These are phyloP conservation scores for Pleurotus pulmonarius DNA, from an alignment of 768 basidiomycete species.

Conservation along the genomic window DNA sequence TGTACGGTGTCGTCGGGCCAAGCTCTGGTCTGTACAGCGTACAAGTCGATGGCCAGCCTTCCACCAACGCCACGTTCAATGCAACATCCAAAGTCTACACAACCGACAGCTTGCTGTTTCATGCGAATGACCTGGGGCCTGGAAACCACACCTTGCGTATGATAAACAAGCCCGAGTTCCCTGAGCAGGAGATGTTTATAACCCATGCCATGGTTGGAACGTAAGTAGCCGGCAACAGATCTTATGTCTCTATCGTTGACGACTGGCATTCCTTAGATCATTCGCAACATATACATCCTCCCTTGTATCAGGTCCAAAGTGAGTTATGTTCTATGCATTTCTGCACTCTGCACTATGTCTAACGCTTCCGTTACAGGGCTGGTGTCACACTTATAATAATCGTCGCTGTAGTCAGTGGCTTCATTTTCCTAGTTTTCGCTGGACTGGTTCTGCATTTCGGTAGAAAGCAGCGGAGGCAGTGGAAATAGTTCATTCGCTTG, in stretches of 20 bases:
- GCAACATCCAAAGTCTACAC: conserved; percentile 17
- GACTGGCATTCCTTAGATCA: background rate
- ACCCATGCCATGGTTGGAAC: conserved; percentile 23
- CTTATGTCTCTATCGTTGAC: background rate
- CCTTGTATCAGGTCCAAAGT: background rate
- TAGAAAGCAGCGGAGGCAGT: background rate
- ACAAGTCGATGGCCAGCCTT: conserved; percentile 19
- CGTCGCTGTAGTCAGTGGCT: background rate
- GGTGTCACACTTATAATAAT: background rate
- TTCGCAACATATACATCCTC: background rate
- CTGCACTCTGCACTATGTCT: background rate
- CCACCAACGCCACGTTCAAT: conserved; percentile 14
- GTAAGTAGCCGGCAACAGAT: background rate
- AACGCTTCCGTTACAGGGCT: background rate
- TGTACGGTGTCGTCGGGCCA: conserved; percentile 36
- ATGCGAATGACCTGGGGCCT: conserved; percentile 21
- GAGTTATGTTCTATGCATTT: background rate
- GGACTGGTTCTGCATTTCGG: background rate
- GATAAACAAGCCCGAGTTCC: conserved; percentile 19
- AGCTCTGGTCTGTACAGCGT: conserved; percentile 26
- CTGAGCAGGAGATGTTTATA: conserved; percentile 19
- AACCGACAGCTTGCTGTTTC: conserved; percentile 26
- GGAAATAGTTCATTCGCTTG: background rate
- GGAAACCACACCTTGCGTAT: conserved; percentile 29
- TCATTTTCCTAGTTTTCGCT: background rate